A percentile compares a stretch with the other conserved stretches of the same genome.
Conservation (phyloP, 306 rosid species). For the Phaseolus lunatus region DNA sequence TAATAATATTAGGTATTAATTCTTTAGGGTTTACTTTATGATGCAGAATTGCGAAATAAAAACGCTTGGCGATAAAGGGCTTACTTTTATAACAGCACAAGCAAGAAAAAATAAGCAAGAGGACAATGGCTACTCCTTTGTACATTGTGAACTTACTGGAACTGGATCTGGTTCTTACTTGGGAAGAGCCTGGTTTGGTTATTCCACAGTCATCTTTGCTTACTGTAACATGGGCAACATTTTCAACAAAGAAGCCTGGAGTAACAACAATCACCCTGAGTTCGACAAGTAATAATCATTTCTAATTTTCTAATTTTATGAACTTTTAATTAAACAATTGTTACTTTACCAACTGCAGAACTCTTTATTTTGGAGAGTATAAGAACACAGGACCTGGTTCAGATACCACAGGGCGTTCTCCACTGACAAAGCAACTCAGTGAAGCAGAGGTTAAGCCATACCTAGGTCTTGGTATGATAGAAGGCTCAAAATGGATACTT, state of each 20-base stretch:
- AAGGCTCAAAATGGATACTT: slow-evolving; percentile 65
- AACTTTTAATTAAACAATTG: too few species aligned
- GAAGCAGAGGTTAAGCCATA: slow-evolving; percentile 46
- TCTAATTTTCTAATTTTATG: too few species aligned
- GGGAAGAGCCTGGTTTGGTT: background rate
- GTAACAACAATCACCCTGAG: slow-evolving; percentile 5
- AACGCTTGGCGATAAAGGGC: slow-evolving; percentile 30
- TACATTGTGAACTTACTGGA: slow-evolving; percentile 59
- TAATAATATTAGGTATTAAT: too few species aligned
- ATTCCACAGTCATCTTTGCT: slow-evolving; percentile 43
- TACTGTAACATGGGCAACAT: slow-evolving; percentile 46
- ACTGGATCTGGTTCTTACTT: background rate
- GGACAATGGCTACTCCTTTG: slow-evolving; percentile 56
- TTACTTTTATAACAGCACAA: slow-evolving; percentile 61
- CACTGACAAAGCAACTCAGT: background rate
- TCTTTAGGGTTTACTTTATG: slow-evolving; percentile 2
- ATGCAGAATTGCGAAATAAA: slow-evolving; percentile 53
- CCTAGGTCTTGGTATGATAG: slow-evolving; percentile 47
- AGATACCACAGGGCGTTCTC: background rate
- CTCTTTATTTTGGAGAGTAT: slow-evolving; percentile 54
- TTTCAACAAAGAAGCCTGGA: slow-evolving; percentile 57
- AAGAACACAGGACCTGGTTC: slow-evolving; percentile 49
- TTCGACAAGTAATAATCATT: slow-evolving; percentile 48
- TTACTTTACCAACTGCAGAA: slow-evolving; percentile 23
- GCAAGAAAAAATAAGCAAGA: slow-evolving; percentile 43